These are phyloP conservation scores for Agarophyton chilense DNA, from an alignment of 23 red algal genomes.

Conservation along the genomic window DNA sequence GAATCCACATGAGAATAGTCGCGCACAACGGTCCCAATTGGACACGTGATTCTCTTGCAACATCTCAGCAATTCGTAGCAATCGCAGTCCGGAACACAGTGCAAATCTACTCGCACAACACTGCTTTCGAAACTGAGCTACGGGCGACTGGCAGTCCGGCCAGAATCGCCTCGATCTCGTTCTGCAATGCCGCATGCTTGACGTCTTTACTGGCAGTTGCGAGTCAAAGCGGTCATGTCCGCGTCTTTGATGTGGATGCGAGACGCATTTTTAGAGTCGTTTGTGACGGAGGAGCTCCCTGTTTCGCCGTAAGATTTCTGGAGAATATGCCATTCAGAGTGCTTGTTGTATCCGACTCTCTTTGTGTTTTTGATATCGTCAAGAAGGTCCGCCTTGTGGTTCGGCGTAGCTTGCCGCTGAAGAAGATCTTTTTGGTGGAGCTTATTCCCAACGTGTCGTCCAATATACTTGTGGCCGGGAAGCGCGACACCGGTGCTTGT, in stretches of 20 bases:
- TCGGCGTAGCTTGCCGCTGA: slow-evolving; percentile 4
- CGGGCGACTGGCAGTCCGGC: slow-evolving; percentile 1
- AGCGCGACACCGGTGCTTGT: not conserved
- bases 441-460: not conserved
- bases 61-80: not conserved
- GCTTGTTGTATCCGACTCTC: not conserved
- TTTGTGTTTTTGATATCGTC: slow-evolving; percentile 2
- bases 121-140: not conserved
- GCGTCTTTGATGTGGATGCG: slow-evolving; percentile 38
- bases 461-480: not conserved
- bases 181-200: slow-evolving; percentile 2
- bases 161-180: slow-evolving; percentile 21
- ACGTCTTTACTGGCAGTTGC: slow-evolving; percentile 32
- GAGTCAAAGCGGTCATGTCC: slow-evolving; percentile 21
- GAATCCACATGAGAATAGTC: slow-evolving; percentile 18
- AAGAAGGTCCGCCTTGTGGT: not conserved
- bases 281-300: not conserved
- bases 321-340: not conserved
- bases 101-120: slow-evolving; percentile 27
- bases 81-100: slow-evolving; percentile 40
- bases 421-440: not conserved
- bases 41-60: slow-evolving; percentile 11
- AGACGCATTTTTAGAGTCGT: slow-evolving; percentile 44
- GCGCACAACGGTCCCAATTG: slow-evolving; percentile 60
- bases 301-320: slow-evolving; percentile 8